Evolutionary conservation across 1,284 basidiomycete genomes (phyloP), one percentile per base, ranked within the genome.

Genomic region (Pseudozyma hubeiensis): DNA sequence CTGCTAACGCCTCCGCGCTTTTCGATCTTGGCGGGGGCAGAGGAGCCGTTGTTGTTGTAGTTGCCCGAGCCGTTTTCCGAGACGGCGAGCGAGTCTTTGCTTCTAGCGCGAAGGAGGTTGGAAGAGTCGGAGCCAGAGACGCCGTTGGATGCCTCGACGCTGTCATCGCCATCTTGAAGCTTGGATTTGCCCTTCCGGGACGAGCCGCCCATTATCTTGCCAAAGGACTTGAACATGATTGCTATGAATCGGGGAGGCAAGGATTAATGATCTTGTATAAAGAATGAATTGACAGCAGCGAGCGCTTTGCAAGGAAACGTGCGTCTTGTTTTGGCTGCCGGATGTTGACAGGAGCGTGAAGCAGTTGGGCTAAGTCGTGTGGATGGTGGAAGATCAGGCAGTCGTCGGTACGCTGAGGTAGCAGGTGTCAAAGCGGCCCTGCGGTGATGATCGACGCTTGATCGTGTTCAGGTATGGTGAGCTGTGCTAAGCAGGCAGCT

Each of bases 141-240:
- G 43, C 63, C 66, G 53, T 63, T 68, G 53, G 64, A 58, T 3
- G 39, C 56, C 10, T 64, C 69, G 43, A 44, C 16, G 41, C 40
- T 54, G 39, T 68, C 70, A 46, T 74, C 62, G 37, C 41, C 61
- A 33, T 80, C 79, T 16, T 62, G 64, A 6, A 66, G 37, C 44
- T 81, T 81, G 31, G 77, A 70, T 56, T 81, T 80, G 52, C 77
- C 75, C 61, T 80, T 80, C 29, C 77, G 76, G 51, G 79, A 80
- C 14, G 79, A 79, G 37, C 75, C 78, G 39, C 81, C 80, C 64
- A 83, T 81, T 57, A 82, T 78, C 57, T 80, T 80, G 39, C 81
- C 77, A 37, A 83, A 70, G 5, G 76, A 79, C 52, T 82, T 82
- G 56, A 83, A 80, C 81, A 83, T 82, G 66, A 7, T 35, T 19